Evolutionary conservation across 305 asterid genomes (phyloP).

Genomic region (Fraxinus velutina): DNA sequence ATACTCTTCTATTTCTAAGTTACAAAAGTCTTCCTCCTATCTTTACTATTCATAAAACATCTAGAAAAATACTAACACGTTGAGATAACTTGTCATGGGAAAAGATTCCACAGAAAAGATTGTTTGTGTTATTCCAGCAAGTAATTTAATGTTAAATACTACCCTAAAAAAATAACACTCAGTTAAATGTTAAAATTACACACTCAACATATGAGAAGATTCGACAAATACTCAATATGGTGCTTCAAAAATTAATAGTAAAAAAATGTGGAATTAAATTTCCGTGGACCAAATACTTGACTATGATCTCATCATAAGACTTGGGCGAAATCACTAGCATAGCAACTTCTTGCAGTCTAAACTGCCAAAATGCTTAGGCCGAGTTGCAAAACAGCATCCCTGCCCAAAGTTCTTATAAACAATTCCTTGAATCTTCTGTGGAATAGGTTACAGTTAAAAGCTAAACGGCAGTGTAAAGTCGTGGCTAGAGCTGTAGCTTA

Average conservation of each 20-base stretch:
- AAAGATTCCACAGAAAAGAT: background rate
- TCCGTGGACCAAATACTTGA: background rate
- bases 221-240: background rate
- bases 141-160: background rate
- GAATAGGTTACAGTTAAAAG: background rate
- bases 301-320: background rate
- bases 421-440: background rate
- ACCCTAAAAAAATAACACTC: background rate
- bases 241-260: background rate
- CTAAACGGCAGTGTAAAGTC: background rate
- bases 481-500: conserved; percentile 21
- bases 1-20: background rate
- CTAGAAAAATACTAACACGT: background rate
- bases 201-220: background rate
- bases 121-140: background rate
- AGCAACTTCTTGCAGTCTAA: background rate
- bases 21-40: background rate
- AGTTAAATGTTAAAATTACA: background rate
- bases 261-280: background rate
- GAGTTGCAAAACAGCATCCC: background rate
- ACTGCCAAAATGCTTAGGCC: background rate
- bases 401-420: background rate
- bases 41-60: background rate
- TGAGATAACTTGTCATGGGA: background rate
- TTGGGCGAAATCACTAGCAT: background rate